Percentiles rank a stretch among this genome's conserved stretches.
Conservation (phyloP, 192 early-diverging fungal species). For the Coemansia sp. region DNA sequence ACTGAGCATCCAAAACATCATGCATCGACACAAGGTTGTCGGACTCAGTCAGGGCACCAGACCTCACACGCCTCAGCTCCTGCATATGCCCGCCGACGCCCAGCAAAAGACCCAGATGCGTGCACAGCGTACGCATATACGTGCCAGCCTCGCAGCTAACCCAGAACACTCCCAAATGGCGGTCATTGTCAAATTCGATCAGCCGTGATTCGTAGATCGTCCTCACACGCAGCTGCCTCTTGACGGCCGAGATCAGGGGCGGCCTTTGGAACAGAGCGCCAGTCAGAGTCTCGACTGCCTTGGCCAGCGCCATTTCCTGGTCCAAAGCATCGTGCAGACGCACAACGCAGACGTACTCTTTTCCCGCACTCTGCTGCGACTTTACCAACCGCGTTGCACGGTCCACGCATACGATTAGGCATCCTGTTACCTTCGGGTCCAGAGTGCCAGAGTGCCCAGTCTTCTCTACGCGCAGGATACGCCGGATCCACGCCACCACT, state of each 20-base stretch:
- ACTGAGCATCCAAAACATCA: slow-evolving; percentile 97
- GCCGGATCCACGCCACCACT: slow-evolving; percentile 98
- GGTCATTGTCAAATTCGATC: slow-evolving; percentile 94
- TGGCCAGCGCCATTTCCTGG: slow-evolving; percentile 78
- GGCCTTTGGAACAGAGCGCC: slow-evolving; percentile 99
- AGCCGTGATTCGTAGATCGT: slow-evolving; percentile 97
- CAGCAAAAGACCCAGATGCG: slow-evolving; percentile 93
- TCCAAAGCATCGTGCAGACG: slow-evolving; percentile 94
- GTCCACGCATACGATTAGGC: slow-evolving; percentile 98
- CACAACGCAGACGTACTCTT: slow-evolving; percentile 96
- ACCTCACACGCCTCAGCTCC: slow-evolving; percentile 95
- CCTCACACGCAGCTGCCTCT: slow-evolving; percentile 97
- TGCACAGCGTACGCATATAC: slow-evolving; percentile 99
- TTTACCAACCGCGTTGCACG: slow-evolving; percentile 98
- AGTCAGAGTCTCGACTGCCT: slow-evolving; percentile 92
- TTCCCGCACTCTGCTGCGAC: slow-evolving; percentile 98
- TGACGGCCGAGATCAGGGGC: slow-evolving; percentile 97
- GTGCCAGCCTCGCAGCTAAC: slow-evolving; percentile 98
- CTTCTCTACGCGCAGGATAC: slow-evolving; percentile 96
- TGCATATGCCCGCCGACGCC: slow-evolving; percentile 99
- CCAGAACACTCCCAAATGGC: slow-evolving; percentile 96
- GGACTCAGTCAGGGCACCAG: slow-evolving; percentile 86
- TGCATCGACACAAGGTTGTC: slow-evolving; percentile 98
- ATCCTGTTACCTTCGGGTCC: slow-evolving; percentile 99
- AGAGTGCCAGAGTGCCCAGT: slow-evolving; percentile 98